Evolutionary conservation across 83 land plant species (phyloP).

Genomic region (Thuja plicata): DNA sequence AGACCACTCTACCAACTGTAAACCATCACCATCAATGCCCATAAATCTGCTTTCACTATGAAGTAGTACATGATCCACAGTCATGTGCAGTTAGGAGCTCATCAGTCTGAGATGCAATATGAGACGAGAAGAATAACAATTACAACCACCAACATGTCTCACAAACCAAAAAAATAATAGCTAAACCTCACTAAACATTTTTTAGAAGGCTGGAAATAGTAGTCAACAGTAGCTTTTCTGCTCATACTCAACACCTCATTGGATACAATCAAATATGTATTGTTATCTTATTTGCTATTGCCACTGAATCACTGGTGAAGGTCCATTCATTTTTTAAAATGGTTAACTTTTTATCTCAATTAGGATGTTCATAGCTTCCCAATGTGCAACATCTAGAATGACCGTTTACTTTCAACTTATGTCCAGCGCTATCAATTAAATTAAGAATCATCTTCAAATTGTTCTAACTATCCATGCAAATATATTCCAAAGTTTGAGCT

Average conservation of each 20-base stretch:
- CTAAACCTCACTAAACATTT: background rate
- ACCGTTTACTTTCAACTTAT: no score
- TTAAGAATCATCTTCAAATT: background rate
- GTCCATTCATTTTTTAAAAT: background rate
- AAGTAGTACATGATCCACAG: background rate
- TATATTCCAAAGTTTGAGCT: background rate
- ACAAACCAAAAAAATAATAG: no score
- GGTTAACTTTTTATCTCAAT: background rate
- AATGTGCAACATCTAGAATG: background rate
- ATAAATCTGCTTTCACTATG: background rate
- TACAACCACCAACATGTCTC: no score
- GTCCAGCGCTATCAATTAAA: no score
- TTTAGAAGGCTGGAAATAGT: background rate
- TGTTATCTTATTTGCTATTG: background rate
- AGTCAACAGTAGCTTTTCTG: background rate
- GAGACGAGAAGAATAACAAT: background rate
- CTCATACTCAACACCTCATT: background rate
- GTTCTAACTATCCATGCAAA: background rate
- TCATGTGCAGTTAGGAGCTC: background rate
- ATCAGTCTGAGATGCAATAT: background rate
- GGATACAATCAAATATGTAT: background rate
- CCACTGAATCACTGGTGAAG: background rate
- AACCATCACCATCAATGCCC: background rate
- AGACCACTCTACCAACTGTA: background rate
- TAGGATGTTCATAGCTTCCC: background rate